Evolutionary conservation across 2,329 filamentous ascomycete genomes (phyloP).

Genomic region (Pseudocercospora cruenta): DNA sequence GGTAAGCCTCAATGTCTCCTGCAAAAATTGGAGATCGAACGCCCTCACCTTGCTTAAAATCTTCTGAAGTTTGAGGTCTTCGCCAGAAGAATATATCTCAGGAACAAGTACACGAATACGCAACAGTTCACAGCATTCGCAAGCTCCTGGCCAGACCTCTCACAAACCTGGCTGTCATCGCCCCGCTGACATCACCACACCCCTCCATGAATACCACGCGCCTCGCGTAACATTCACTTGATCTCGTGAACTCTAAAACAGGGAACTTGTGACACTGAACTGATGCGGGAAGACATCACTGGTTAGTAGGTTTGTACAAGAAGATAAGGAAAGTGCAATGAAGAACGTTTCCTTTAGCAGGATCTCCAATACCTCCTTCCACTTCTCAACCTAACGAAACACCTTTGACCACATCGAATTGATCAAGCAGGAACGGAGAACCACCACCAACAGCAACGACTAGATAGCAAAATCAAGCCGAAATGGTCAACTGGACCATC

Average conservation of each 20-base stretch:
- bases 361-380: neutral
- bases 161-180: neutral
- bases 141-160: neutral
- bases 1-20: neutral
- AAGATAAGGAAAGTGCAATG: neutral
- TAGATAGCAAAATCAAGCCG: neutral
- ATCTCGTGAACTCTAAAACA: constrained; percentile 8
- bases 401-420: neutral
- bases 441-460: too few species aligned
- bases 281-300: neutral
- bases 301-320: neutral
- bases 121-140: neutral
- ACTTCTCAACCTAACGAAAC: too few species aligned
- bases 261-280: neutral
- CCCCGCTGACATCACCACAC: constrained; percentile 1
- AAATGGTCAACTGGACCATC: constrained; percentile 22
- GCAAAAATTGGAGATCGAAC: neutral
- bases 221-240: constrained; percentile 9
- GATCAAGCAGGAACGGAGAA: neutral
- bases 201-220: neutral
- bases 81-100: neutral
- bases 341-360: neutral
- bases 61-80: neutral
- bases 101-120: neutral
- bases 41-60: neutral